phyloP scores from a whole-genome alignment of 2,329 filamentous ascomycete species.

The Periconia macrospinosa region DNA sequence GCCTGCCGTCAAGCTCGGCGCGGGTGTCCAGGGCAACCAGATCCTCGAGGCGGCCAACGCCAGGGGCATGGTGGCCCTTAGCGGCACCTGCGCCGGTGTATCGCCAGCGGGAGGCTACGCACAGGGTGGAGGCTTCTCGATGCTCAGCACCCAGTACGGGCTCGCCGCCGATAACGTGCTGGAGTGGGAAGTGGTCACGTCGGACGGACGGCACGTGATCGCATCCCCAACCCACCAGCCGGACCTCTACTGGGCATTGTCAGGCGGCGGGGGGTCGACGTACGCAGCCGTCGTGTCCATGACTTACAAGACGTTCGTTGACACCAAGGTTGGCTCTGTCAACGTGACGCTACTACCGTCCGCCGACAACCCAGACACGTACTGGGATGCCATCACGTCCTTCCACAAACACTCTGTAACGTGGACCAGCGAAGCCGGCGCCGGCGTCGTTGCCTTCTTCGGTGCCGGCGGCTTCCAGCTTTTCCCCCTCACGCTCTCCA shows the following conservation, averaged over 20 bases:
- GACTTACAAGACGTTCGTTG: constrained; percentile 15
- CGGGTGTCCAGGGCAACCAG: constrained; percentile 16
- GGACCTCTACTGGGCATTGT: constrained; percentile 29
- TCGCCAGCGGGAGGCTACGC: constrained; percentile 44
- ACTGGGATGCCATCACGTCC: constrained; percentile 1
- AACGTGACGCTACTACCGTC: no score
- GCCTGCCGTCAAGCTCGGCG: constrained; percentile 14
- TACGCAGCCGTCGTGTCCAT: constrained; percentile 19
- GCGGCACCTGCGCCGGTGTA: constrained; percentile 40
- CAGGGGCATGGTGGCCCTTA: no score
- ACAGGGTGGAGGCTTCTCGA: constrained; percentile 55
- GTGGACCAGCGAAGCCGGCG: no score
- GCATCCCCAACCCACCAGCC: constrained; percentile 14
- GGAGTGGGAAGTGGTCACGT: constrained; percentile 23
- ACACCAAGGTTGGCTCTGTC: background rate
- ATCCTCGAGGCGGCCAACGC: background rate
- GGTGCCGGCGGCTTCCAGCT: no score
- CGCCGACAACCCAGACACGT: background rate
- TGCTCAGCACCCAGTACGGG: constrained; percentile 32
- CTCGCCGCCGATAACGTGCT: constrained; percentile 22
- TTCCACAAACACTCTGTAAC: no score
- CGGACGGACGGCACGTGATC: constrained; percentile 13
- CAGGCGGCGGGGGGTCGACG: constrained; percentile 20
- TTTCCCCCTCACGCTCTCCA: no score
- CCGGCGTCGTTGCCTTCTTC: no score